Evolutionary conservation across 1,284 basidiomycete species (phyloP), one percentile per base, ranked within the genome.

Genomic region (Moniliophthora roreri): DNA sequence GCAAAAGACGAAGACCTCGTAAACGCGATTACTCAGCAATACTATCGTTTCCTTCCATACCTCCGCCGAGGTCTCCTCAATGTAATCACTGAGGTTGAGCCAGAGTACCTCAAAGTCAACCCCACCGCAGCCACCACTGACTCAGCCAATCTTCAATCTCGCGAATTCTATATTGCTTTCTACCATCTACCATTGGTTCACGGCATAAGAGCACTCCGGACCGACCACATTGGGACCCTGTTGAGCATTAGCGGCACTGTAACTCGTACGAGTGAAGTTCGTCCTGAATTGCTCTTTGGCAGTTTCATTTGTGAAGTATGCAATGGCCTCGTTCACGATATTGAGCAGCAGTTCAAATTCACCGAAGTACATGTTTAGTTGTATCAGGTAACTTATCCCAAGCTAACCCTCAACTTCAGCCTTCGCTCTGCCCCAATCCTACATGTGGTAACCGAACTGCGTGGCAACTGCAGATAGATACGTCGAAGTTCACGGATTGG

Each of bases 331-430:
- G 88, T 98, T n/a, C 84, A 90, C 55, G 95, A 98, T 62, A 89
- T 99, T 50, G 97, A 99, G 68, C 97, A 99, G 68, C 97, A 99
- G 68, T 99, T 99, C 82, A 98, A 98, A 70, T 99, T 98, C 70
- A 99, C 97, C 20, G 97, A 99, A 77, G 93, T 93, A 82, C 82
- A 78, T 79, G 58, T 42, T 44, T n/a, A 32, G n/a, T 40, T 24
- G 18, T 24, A 10, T 45, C 39, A 18, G 16, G n/a, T n/a, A n/a
- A n/a, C n/a, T n/a, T 34, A 8, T 51, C 13, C 18, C 15, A 28
- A 9, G 8, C 16, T 37, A 13, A 51, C 4, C 13, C 11, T 13
- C 2, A 10, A 1, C 24, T 53, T 2, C 59, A 95, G 91, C 97
- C 97, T 10, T 86, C 86, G 56, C 79, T 98, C 53, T 99, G 97